Conservation (phyloP, 768 basidiomycete species). For the Amanita thiersii region DNA sequence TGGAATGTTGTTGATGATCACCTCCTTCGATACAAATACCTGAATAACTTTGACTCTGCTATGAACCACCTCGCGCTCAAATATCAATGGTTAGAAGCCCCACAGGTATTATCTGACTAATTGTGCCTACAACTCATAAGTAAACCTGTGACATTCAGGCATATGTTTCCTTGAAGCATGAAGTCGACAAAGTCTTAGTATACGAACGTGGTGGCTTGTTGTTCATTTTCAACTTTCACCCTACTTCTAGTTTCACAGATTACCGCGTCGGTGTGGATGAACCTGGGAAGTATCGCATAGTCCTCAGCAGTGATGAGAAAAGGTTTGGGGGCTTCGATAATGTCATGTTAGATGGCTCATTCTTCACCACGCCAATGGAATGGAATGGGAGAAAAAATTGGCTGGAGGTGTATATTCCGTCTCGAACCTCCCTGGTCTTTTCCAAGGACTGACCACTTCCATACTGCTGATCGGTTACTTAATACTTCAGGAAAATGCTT, state of each 20-base stretch:
- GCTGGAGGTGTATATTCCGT: conserved; percentile 67
- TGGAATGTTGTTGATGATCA: conserved; percentile 91
- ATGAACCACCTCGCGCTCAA: conserved; percentile 86
- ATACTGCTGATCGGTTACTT: too few species aligned
- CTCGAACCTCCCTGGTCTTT: conserved; percentile 59
- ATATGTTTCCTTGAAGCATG: conserved; percentile 91
- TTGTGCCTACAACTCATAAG: conserved; percentile 3
- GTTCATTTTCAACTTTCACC: conserved; percentile 97
- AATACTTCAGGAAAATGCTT: not conserved
- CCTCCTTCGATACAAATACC: conserved; percentile 83
- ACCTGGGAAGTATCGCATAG: conserved; percentile 76
- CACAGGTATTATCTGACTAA: conserved; percentile 48
- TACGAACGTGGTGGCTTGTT: conserved; percentile 91
- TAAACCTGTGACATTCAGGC: conserved; percentile 39
- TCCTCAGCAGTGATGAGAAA: conserved; percentile 81
- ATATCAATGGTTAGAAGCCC: conserved; percentile 77
- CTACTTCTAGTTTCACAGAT: conserved; percentile 83
- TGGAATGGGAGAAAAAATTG: conserved; percentile 95
- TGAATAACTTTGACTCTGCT: conserved; percentile 87
- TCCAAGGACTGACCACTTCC: conserved; percentile 26
- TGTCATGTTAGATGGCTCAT: conserved; percentile 51
- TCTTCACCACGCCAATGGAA: conserved; percentile 75
- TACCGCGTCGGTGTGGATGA: conserved; percentile 88
- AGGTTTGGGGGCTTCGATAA: conserved; percentile 88
- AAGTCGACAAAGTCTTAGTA: conserved; percentile 86